Evolutionary conservation across 768 basidiomycete genomes (phyloP).

Genomic region (Boletus coccyginus): DNA sequence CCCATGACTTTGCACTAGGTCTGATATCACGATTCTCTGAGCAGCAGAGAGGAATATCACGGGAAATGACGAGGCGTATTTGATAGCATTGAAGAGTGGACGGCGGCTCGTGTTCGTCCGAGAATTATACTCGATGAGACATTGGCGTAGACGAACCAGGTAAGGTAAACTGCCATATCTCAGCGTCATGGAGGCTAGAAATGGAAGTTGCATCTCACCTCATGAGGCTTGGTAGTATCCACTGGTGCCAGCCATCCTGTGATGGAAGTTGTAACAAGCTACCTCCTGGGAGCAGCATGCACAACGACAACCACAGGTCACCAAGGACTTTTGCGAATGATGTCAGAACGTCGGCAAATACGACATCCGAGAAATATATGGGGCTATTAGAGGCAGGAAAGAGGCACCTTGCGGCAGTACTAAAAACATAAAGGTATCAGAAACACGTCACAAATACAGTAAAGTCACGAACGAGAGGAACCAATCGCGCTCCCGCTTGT

Average conservation of each 20-base stretch:
- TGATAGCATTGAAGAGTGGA: conserved; percentile 86
- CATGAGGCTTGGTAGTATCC: conserved; percentile 82
- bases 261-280: conserved; percentile 65
- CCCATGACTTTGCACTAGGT: conserved; percentile 51
- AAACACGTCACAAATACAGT: neutral
- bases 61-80: conserved; percentile 96
- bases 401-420: conserved; percentile 73
- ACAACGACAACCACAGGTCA: conserved; percentile 85
- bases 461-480: conserved; percentile 67
- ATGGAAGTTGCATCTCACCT: conserved; percentile 50
- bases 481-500: conserved; percentile 70
- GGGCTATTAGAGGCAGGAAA: conserved; percentile 57
- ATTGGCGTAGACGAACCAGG: conserved; percentile 90
- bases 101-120: conserved; percentile 62
- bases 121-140: conserved; percentile 75
- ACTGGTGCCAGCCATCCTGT: conserved; percentile 62
- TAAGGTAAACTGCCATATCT: conserved; percentile 67
- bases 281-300: conserved; percentile 84
- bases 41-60: conserved; percentile 93
- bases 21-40: conserved; percentile 69
- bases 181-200: neutral
- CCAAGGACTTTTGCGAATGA: conserved; percentile 97
- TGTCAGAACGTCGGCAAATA: conserved; percentile 93
- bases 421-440: conserved; percentile 36
- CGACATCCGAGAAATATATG: conserved; percentile 86